Evolutionary conservation across 2,329 filamentous ascomycete genomes (phyloP), one percentile per base, ranked within the genome.

Genomic region (Talaromyces rugulosus): DNA sequence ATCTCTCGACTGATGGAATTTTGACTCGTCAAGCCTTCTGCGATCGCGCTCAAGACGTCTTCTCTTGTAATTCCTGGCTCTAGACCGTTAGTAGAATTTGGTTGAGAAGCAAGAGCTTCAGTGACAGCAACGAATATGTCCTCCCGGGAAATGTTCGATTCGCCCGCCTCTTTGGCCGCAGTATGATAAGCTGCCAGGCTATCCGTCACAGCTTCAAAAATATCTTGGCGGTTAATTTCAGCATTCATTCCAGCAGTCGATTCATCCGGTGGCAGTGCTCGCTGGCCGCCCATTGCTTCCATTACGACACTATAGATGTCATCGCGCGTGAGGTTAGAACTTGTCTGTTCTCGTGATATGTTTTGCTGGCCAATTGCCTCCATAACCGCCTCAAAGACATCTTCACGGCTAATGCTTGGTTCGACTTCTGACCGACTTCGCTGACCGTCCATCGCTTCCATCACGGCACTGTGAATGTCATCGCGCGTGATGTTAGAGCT

Each of bases 201-300:
- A 64, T 86, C 81, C 63, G 81, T 83, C 52, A 89, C 81, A 1
- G 85, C 83, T 62, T 84, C 84, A 50, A 85, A 74, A n/a, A 89
- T 78, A 52, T 83, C 79, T 34, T 85, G 82, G 3, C 80, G 79
- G n/a, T 81, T 83, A 2, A 87, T 65, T 2, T 71, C 73, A 18
- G 73, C 72, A 55, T 73, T 71, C 1, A 86, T 63, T 1, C 70
- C 72, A 16, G 73, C 72, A 56, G 74, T 71, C 6, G 72, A 64
- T 9, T 70, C 70, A 66, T 60, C 67, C 68, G 50, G 71, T 72
- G 28, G 75, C 65, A 57, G 70, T 68, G 74, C 72, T 31, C 77
- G 73, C 51, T 82, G 79, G 23, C 81, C 79, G 50, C 72, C 70
- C 11, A 89, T 77, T 4, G 84, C 84, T 65, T 86, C 81, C 64